phyloP scores from a whole-genome alignment of 2,329 filamentous ascomycete species.

The Whalleya microplaca region DNA sequence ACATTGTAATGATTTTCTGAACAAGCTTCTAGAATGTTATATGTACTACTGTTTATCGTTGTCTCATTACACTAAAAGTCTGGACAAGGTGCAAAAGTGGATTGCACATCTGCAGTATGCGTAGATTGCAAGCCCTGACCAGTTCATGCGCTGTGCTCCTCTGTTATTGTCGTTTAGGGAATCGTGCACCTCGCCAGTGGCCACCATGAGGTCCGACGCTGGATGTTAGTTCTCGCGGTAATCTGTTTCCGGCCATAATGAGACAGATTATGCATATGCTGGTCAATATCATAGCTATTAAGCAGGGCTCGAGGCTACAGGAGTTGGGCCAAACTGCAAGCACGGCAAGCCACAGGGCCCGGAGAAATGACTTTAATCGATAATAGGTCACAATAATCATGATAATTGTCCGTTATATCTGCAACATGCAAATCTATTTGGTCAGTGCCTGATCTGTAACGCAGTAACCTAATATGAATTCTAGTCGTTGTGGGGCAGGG shows the following conservation, averaged over 20 bases:
- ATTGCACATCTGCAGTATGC: not conserved
- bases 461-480: no score
- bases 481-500: not conserved
- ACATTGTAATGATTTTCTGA: not conserved
- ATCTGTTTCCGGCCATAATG: not conserved
- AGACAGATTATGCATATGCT: not conserved
- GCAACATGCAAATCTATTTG: not conserved
- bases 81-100: no score
- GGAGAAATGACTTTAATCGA: no score
- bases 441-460: no score
- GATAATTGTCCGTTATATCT: not conserved
- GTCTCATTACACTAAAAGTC: not conserved
- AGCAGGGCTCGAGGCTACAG: not conserved
- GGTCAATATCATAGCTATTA: not conserved
- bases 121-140: not conserved
- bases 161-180: not conserved
- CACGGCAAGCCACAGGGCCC: no score
- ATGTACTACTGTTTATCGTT: no score
- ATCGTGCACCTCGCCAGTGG: no score
- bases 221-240: not conserved
- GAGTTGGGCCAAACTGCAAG: no score
- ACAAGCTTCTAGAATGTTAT: not conserved
- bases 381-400: not conserved
- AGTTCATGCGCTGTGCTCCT: not conserved
- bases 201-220: no score